Evolutionary conservation across 78 protist species (phyloP).

Genomic region (Reticulomyxa filosa): DNA sequence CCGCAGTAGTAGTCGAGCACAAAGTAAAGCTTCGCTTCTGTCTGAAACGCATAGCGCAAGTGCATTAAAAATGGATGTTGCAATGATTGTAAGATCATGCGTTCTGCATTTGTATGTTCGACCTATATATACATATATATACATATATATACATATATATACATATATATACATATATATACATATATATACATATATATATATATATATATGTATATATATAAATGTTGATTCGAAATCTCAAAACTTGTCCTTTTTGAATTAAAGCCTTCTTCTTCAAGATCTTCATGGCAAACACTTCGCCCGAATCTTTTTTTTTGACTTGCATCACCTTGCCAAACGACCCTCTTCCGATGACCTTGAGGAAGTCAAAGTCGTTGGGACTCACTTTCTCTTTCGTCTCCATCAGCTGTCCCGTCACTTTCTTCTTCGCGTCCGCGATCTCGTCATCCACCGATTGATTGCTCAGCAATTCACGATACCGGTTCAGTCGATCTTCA

Average conservation of each 20-base stretch:
- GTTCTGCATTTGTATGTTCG: constrained; percentile 3
- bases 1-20: constrained; percentile 95
- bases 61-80: constrained; percentile 2
- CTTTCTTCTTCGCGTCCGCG: too few relatives aligned
- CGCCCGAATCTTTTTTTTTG: neutral
- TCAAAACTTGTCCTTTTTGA: neutral
- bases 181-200: neutral
- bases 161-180: neutral
- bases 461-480: too few relatives aligned
- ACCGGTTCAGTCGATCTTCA: too few relatives aligned
- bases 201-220: neutral
- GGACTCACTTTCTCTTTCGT: neutral
- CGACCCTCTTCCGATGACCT: neutral
- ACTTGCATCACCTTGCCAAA: constrained; percentile 3
- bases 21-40: constrained; percentile 32
- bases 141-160: neutral
- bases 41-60: neutral
- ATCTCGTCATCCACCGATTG: too few relatives aligned
- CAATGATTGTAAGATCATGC: constrained; percentile 2
- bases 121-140: neutral
- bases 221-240: too few relatives aligned
- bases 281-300: constrained; percentile 5
- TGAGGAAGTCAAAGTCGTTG: constrained; percentile 2
- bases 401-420: neutral
- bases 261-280: neutral